Percentiles rank a stretch among this genome's conserved stretches.
phyloP scores from a whole-genome alignment of 2,329 filamentous ascomycete species.

The Aaosphaeria arxii region DNA sequence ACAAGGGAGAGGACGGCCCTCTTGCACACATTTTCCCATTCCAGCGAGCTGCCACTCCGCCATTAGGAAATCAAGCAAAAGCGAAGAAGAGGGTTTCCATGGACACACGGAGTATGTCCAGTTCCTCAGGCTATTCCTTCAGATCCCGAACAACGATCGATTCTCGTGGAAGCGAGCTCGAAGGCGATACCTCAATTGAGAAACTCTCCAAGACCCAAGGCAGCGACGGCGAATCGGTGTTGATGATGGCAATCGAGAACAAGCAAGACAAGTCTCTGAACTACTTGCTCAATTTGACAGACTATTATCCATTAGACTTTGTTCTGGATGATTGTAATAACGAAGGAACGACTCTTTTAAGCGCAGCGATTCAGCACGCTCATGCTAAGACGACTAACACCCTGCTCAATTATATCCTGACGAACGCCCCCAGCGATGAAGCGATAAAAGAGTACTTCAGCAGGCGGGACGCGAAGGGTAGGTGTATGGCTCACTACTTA shows the following conservation, averaged over 20 bases:
- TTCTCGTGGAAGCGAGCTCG: constrained; percentile 64
- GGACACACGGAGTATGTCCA: constrained; percentile 86
- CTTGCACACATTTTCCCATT: constrained; percentile 91
- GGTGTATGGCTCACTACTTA: constrained; percentile 91
- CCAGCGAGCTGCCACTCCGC: constrained; percentile 58
- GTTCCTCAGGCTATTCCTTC: constrained; percentile 79
- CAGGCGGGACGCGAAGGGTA: constrained; percentile 76
- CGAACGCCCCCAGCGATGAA: constrained; percentile 51
- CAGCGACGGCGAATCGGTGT: constrained; percentile 73
- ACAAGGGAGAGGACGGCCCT: constrained; percentile 34
- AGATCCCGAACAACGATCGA: constrained; percentile 73
- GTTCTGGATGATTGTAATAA: constrained; percentile 84
- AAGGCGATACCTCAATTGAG: constrained; percentile 84
- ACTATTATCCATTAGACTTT: constrained; percentile 69
- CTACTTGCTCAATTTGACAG: constrained; percentile 74
- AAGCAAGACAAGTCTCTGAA: constrained; percentile 68
- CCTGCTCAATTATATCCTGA: constrained; percentile 68
- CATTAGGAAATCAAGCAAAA: constrained; percentile 49
- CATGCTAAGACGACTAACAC: constrained; percentile 71
- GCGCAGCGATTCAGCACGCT: constrained; percentile 83
- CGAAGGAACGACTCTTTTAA: constrained; percentile 84
- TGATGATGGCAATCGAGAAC: constrained; percentile 55
- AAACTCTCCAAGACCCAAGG: constrained; percentile 70
- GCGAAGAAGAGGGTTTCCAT: constrained; percentile 77
- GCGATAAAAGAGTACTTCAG: constrained; percentile 67